Evolutionary conservation across 2,329 filamentous ascomycete species (phyloP), one percentile per base, ranked within the genome.

Genomic region (Claviceps arundinis): DNA sequence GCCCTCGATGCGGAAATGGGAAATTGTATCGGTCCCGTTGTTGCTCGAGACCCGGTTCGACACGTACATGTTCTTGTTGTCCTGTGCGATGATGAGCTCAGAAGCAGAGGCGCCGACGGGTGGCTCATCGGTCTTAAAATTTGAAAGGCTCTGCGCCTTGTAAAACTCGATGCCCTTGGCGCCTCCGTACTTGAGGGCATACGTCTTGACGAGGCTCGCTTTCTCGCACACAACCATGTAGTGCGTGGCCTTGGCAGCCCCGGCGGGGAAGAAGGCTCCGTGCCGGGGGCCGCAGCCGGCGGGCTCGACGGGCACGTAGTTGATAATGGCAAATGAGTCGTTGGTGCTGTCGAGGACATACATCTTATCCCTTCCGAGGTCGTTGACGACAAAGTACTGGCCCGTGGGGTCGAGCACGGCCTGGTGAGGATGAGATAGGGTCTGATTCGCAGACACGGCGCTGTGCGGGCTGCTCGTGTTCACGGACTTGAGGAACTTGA

Each of bases 301-400:
- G 11, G 66, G 64, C 22, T 58, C 56, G 52, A 72, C 62, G 5
- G 56, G 47, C 41, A 68, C 59, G 43, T 58, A 61, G 58, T 62
- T 67, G 37, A 61, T 62, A 43, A 75, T 58, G 6, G 63, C 60
- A 58, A 64, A 76, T 16, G 61, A 59, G 50, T 73, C 69, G 54
- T 67, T 62, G 55, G 65, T 57, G 51, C 67, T 63, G 64, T 76
- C 71, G 38, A 77, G 61, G 51, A 77, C 57, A 38, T 74, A 56
- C 37, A 78, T 57, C n/a, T 63, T 60, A 62, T 78, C 73, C 37
- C 68, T 71, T 54, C 74, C 75, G 11, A 78, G 69, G 57, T 78
- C 72, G 54, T 70, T 70, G 51, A 75, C 65, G 52, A 70, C 65
- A 57, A 75, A 74, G 65, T 66, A 78, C 47, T 69, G 68, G 30